Percentiles rank a stretch among this genome's conserved stretches.
phyloP scores from a whole-genome alignment of 2,329 filamentous ascomycete genomes.

The Pyrenochaeta sp. region DNA sequence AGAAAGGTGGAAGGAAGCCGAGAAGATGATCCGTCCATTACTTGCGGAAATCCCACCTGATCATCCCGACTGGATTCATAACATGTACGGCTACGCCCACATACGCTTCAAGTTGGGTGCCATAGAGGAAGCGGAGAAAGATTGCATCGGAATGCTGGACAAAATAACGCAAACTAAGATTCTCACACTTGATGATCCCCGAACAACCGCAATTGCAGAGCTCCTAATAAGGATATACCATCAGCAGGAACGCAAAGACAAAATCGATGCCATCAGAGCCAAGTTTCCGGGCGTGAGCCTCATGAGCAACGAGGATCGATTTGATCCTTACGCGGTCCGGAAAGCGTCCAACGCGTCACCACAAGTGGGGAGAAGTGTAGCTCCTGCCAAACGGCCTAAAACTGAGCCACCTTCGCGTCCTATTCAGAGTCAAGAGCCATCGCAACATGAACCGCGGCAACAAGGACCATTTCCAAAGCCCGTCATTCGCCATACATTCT shows the following conservation, averaged over 20 bases:
- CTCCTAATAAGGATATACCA: neutral
- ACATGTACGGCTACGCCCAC: neutral
- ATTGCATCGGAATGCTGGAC: neutral
- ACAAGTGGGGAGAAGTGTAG: neutral
- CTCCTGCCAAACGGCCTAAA: neutral
- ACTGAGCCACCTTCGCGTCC: neutral
- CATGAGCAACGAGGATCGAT: neutral
- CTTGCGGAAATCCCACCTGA: neutral
- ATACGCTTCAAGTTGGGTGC: neutral
- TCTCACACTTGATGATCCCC: neutral
- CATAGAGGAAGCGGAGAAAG: neutral
- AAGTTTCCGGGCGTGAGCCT: neutral
- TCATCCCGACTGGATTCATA: neutral
- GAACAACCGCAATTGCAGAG: neutral
- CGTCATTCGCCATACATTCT: neutral
- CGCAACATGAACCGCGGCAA: neutral
- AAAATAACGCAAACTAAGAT: neutral
- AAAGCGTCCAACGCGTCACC: neutral
- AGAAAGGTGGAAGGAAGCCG: neutral
- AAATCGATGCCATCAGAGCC: neutral
- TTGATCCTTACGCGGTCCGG: neutral
- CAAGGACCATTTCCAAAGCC: neutral
- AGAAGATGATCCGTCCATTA: neutral
- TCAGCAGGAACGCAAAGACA: neutral
- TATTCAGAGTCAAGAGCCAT: neutral